Evolutionary conservation across 1,284 basidiomycete genomes (phyloP).

Genomic region (Hypsizygus ulmarius): DNA sequence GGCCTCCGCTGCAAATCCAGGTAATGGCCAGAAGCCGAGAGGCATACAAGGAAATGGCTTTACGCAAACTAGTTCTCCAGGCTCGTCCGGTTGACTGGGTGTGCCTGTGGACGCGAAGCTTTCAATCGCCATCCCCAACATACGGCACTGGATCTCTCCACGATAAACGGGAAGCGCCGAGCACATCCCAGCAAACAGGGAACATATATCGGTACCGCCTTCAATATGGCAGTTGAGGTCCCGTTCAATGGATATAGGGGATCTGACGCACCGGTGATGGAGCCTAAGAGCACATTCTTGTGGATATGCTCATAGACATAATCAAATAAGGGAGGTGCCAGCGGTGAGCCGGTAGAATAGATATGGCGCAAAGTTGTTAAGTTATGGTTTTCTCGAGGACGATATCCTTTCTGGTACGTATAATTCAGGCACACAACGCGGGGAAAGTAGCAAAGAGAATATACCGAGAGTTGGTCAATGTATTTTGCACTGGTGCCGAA

Average conservation of each 20-base stretch:
- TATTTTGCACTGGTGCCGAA: constrained; percentile 86
- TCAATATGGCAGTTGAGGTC: constrained; percentile 9
- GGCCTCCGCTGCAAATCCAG: constrained; percentile 59
- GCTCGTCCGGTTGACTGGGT: constrained; percentile 43
- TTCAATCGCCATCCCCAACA: constrained; percentile 79
- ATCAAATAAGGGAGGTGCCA: constrained; percentile 74
- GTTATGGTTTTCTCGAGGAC: constrained; percentile 62
- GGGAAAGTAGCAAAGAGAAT: constrained; percentile 9
- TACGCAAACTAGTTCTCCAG: constrained; percentile 73
- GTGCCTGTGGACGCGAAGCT: constrained; percentile 49
- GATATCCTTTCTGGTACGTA: constrained; percentile 55
- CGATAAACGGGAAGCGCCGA: constrained; percentile 77
- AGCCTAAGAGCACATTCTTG: constrained; percentile 67
- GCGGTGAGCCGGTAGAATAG: constrained; percentile 82
- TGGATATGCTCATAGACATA: constrained; percentile 75
- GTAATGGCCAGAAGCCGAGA: constrained; percentile 79
- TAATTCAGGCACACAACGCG: constrained; percentile 9
- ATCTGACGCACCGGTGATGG: constrained; percentile 64
- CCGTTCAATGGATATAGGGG: constrained; percentile 4
- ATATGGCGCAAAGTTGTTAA: constrained; percentile 69
- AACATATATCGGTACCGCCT: constrained; percentile 87
- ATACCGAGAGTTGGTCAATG: constrained; percentile 72
- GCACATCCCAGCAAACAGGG: constrained; percentile 83
- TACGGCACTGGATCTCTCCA: constrained; percentile 83
- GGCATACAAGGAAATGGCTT: constrained; percentile 86